Conservation (phyloP, 2,329 filamentous ascomycete species). For the Metarhizium anisopliae region DNA sequence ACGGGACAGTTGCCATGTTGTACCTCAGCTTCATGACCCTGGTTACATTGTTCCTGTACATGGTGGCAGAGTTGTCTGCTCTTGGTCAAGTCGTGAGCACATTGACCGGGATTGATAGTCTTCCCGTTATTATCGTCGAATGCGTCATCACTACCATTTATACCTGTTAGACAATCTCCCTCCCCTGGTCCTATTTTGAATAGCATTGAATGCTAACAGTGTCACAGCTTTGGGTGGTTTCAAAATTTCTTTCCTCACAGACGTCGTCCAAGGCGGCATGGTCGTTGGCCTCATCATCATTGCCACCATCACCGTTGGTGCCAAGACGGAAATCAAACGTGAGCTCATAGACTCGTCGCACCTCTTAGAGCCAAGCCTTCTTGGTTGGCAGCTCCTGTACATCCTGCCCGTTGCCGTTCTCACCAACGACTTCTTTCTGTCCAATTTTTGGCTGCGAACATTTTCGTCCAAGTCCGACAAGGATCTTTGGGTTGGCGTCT, state of each 20-base stretch:
- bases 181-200: not conserved
- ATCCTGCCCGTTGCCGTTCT: constrained; percentile 73
- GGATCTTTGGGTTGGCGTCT: constrained; percentile 66
- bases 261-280: constrained; percentile 74
- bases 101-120: constrained; percentile 63
- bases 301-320: constrained; percentile 69
- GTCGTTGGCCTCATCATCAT: constrained; percentile 67
- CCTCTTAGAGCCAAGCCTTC: constrained; percentile 56
- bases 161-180: constrained; percentile 46
- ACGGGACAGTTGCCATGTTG: constrained; percentile 58
- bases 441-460: constrained; percentile 75
- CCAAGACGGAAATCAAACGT: constrained; percentile 62
- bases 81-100: constrained; percentile 69
- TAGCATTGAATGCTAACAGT: not conserved
- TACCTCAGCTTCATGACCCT: constrained; percentile 72
- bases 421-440: constrained; percentile 82
- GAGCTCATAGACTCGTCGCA: constrained; percentile 60
- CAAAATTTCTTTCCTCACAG: constrained; percentile 74
- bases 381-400: constrained; percentile 81
- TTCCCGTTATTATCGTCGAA: constrained; percentile 70
- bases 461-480: constrained; percentile 73
- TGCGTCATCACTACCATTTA: constrained; percentile 74
- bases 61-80: constrained; percentile 76
- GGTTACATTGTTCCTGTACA: constrained; percentile 77
- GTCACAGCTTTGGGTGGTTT: constrained; percentile 65